Conservation (phyloP, 306 rosid species). For the Glycyrrhiza uralensis region DNA sequence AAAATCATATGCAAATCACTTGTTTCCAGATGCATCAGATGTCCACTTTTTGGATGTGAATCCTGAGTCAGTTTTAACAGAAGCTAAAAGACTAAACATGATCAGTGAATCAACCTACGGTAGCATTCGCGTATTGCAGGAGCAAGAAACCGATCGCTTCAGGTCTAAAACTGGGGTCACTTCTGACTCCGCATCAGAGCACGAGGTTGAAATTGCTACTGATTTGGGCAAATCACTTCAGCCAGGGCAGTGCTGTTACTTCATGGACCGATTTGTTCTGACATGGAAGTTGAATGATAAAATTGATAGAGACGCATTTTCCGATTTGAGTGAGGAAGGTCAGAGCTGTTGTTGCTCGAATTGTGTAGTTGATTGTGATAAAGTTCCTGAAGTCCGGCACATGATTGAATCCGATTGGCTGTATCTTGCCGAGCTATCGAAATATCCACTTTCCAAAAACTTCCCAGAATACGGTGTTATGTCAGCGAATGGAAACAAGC, state of each 20-base stretch:
- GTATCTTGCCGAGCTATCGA: conserved; percentile 63
- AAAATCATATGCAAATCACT: conserved; percentile 43
- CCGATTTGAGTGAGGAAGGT: conserved; percentile 25
- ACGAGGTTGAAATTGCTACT: conserved; percentile 32
- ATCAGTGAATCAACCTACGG: conserved; percentile 59
- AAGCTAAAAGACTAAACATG: conserved; percentile 62
- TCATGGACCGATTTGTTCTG: conserved; percentile 79
- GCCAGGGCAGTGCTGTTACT: conserved; percentile 52
- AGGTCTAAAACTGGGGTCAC: conserved; percentile 42
- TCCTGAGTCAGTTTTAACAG: conserved; percentile 54
- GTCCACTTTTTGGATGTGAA: conserved; percentile 64
- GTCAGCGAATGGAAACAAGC: conserved; percentile 20
- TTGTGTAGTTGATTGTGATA: conserved; percentile 35
- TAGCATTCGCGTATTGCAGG: conserved; percentile 52
- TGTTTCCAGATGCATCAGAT: conserved; percentile 52
- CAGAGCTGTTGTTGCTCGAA: conserved; percentile 29
- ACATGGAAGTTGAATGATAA: conserved; percentile 53
- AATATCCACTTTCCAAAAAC: conserved; percentile 27
- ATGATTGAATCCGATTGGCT: conserved; percentile 90
- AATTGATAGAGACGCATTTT: conserved; percentile 23
- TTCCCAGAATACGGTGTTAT: conserved; percentile 19
- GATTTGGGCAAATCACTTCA: conserved; percentile 42
- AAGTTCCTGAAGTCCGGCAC: conserved; percentile 50
- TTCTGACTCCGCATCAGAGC: conserved; percentile 34
- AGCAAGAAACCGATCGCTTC: conserved; percentile 67